Conservation (phyloP, 1,139 yeast genomes). For the Taphrina populina region DNA sequence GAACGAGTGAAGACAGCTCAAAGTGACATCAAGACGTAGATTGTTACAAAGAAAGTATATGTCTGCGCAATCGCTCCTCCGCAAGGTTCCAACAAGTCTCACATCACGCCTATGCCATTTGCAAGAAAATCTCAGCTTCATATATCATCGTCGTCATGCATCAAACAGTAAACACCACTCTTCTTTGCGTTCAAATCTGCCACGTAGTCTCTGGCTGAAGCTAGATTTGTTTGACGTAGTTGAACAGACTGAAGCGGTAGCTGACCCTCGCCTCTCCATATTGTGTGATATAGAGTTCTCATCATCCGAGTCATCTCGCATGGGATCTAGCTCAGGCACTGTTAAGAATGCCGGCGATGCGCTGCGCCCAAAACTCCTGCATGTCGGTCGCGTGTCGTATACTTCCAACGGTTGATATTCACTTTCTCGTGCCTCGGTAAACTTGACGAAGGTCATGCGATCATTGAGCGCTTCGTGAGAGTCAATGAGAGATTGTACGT, state of each 20-base stretch:
- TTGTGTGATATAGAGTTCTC: neutral
- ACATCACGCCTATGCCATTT: too few species aligned
- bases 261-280: conserved; percentile 10
- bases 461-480: neutral
- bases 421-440: neutral
- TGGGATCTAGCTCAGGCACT: conserved; percentile 10
- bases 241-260: conserved; percentile 3
- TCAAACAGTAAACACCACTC: conserved; percentile 22
- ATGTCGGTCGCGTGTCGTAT: neutral
- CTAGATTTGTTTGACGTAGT: conserved; percentile 2
- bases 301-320: conserved; percentile 2
- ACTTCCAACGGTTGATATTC: neutral
- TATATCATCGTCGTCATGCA: too few species aligned
- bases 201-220: conserved; percentile 8
- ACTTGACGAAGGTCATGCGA: conserved; percentile 9
- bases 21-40: too few species aligned
- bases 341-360: conserved; percentile 1
- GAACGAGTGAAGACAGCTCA: too few species aligned
- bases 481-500: conserved; percentile 8
- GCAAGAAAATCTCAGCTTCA: too few species aligned
- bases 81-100: too few species aligned
- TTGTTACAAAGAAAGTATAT: too few species aligned
- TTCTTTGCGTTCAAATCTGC: conserved; percentile 6
- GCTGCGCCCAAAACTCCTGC: neutral
- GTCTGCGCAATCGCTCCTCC: too few species aligned